Conservation (phyloP, 2,329 filamentous ascomycete species). For the Microdochium trichocladiopsis region DNA sequence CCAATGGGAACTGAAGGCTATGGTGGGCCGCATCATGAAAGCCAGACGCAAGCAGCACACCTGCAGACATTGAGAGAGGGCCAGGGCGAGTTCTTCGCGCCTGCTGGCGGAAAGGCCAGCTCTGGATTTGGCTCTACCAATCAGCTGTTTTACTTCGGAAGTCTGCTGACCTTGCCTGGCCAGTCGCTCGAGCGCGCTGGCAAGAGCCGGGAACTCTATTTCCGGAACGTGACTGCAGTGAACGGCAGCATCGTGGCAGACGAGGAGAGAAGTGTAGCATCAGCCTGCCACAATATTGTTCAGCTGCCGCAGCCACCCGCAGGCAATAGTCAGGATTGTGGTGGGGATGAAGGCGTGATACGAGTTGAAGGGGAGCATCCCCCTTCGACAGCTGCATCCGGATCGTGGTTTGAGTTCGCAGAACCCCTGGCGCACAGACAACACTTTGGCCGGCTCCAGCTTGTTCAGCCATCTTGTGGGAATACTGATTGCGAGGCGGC, state of each 20-base stretch:
- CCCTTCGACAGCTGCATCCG: neutral
- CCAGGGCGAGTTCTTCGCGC: constrained; percentile 42
- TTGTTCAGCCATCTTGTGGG: no score
- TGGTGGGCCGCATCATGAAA: constrained; percentile 16
- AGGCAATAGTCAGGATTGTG: neutral
- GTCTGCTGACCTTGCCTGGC: constrained; percentile 20
- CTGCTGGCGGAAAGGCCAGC: constrained; percentile 31
- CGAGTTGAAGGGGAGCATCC: neutral
- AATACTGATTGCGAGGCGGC: no score
- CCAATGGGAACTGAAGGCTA: constrained; percentile 55
- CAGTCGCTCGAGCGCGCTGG: constrained; percentile 9
- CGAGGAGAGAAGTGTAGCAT: constrained; percentile 1
- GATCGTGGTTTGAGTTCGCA: neutral
- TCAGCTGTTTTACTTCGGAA: constrained; percentile 48
- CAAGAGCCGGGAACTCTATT: constrained; percentile 40
- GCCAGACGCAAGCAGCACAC: constrained; percentile 4
- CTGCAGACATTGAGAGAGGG: constrained; percentile 44
- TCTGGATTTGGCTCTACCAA: constrained; percentile 47
- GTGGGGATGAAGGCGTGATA: neutral
- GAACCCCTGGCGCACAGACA: neutral
- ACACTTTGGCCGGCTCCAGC: neutral
- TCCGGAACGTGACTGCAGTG: constrained; percentile 35
- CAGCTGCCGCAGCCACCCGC: neutral
- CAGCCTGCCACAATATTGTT: neutral
- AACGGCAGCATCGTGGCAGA: constrained; percentile 9